Percentiles rank a stretch among this genome's conserved stretches.
These are phyloP conservation scores for Pascua sp. DNA, from an alignment of 1,284 basidiomycete genomes.

Conservation along the genomic window DNA sequence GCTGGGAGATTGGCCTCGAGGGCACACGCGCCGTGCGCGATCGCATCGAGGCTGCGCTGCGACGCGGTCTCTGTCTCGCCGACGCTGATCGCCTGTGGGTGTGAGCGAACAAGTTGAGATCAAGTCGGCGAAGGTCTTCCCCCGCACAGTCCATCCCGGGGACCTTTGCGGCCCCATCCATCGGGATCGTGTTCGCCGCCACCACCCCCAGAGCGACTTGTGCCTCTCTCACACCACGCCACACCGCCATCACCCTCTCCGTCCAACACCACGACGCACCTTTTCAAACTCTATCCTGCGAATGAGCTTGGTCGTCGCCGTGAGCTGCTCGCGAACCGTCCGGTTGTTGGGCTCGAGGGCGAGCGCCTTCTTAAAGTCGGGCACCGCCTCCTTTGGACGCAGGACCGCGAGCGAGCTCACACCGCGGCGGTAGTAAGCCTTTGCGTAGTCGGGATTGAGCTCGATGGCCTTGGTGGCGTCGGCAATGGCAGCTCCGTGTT, in stretches of 20 bases:
- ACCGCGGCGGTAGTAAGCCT: slow-evolving; percentile 70
- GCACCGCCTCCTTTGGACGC: slow-evolving; percentile 74
- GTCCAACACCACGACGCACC: slow-evolving; percentile 52
- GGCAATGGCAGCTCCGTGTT: slow-evolving; percentile 49
- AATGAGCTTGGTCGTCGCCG: slow-evolving; percentile 80
- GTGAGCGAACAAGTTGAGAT: not conserved
- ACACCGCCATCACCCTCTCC: not conserved
- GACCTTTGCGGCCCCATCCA: too few species aligned
- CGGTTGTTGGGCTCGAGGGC: slow-evolving; percentile 85
- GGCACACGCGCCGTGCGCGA: slow-evolving; percentile 63
- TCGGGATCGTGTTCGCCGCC: too few species aligned
- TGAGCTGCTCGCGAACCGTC: slow-evolving; percentile 72
- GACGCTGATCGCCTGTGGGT: slow-evolving; percentile 72
- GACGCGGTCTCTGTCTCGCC: slow-evolving; percentile 78
- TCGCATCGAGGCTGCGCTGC: slow-evolving; percentile 69
- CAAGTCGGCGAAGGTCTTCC: not conserved
- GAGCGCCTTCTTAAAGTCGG: slow-evolving; percentile 82
- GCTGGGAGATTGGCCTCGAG: slow-evolving; percentile 32
- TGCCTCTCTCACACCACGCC: not conserved
- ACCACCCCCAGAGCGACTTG: not conserved
- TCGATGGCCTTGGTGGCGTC: slow-evolving; percentile 70
- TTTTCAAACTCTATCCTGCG: slow-evolving; percentile 80
- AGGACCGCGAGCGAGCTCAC: slow-evolving; percentile 87
- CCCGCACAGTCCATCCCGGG: too few species aligned
- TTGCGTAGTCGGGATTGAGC: slow-evolving; percentile 84